Evolutionary conservation across 495 filamentous ascomycete genomes (phyloP).

Genomic region (Aspergillus affinis): DNA sequence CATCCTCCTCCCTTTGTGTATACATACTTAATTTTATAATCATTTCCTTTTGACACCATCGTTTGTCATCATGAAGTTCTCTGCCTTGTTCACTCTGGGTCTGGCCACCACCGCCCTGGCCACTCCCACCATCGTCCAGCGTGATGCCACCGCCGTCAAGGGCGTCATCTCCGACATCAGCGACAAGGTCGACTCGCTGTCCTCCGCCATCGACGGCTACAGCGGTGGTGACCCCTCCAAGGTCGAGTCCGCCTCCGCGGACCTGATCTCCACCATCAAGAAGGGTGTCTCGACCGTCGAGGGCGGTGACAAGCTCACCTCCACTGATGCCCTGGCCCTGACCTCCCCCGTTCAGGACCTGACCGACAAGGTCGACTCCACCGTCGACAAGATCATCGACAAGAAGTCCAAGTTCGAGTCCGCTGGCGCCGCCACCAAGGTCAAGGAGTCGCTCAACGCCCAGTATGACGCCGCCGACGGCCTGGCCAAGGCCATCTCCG

Average conservation of each 20-base stretch:
- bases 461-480: conserved; percentile 32
- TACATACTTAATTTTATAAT: conserved; percentile 13
- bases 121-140: conserved; percentile 27
- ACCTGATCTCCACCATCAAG: conserved; percentile 35
- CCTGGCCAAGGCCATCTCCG: conserved; percentile 32
- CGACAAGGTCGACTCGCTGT: conserved; percentile 31
- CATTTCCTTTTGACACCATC: conserved; percentile 12
- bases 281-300: conserved; percentile 28
- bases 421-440: conserved; percentile 26
- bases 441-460: conserved; percentile 27
- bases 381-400: conserved; percentile 30
- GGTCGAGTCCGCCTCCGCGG: conserved; percentile 33
- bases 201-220: conserved; percentile 36
- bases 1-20: neutral
- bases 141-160: conserved; percentile 33
- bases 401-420: conserved; percentile 38
- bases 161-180: conserved; percentile 32
- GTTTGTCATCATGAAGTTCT: conserved; percentile 41
- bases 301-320: conserved; percentile 21
- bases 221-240: conserved; percentile 28
- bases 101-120: conserved; percentile 27
- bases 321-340: conserved; percentile 33
- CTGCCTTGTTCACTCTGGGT: conserved; percentile 31
- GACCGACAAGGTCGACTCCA: conserved; percentile 26
- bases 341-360: conserved; percentile 34